These are phyloP conservation scores for Kwoniella mangroviensis DNA, from an alignment of 768 basidiomycete species.

Conservation along the genomic window DNA sequence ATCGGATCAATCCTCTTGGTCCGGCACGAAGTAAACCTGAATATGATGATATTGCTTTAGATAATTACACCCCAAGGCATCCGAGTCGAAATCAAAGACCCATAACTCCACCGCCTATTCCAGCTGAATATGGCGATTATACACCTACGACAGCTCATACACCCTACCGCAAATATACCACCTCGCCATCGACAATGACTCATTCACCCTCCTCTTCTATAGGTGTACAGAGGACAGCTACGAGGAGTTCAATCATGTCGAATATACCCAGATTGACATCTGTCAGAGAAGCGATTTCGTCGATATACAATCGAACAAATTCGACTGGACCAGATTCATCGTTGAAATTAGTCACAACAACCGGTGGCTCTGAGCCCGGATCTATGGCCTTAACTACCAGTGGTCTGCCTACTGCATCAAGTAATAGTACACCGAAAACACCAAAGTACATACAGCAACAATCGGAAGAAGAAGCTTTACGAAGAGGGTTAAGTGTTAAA, in stretches of 20 bases:
- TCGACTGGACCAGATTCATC: background rate
- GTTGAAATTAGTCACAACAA: background rate
- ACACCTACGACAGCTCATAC: conserved; percentile 3
- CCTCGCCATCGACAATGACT: conserved; percentile 2
- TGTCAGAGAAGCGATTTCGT: background rate
- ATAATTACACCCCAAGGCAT: background rate
- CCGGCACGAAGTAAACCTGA: conserved; percentile 11
- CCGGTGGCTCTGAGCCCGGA: background rate
- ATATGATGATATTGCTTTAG: conserved; percentile 23
- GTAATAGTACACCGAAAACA: background rate
- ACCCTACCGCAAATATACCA: background rate
- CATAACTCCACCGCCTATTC: background rate
- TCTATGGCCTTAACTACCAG: background rate
- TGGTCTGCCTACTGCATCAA: background rate
- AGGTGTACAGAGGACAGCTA: conserved; percentile 1
- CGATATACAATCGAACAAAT: background rate
- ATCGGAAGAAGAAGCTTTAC: background rate
- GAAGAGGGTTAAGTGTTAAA: background rate
- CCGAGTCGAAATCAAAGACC: background rate
- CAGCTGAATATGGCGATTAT: conserved; percentile 10
- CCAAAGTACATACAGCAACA: background rate
- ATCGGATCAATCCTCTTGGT: conserved; percentile 1
- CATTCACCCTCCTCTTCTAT: background rate
- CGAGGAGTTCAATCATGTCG: conserved; percentile 2
- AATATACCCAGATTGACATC: background rate